phyloP scores from a whole-genome alignment of 2,329 filamentous ascomycete species.

The Clonostachys chloroleuca region DNA sequence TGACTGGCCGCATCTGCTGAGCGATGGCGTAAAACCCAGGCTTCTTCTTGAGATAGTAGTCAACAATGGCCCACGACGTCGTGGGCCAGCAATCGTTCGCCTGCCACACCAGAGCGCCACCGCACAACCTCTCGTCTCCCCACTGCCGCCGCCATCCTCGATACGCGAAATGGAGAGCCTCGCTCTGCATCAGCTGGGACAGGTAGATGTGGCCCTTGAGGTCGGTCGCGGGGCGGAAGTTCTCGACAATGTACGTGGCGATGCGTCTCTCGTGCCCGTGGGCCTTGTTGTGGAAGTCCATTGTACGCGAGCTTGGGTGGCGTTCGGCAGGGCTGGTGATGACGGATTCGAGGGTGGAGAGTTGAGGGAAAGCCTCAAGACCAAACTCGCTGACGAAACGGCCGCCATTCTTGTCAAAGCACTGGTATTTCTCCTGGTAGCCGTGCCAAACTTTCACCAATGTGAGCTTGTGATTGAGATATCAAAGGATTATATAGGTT shows the following conservation, averaged over 20 bases:
- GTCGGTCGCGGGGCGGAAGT: slow-evolving; percentile 45
- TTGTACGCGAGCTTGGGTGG: slow-evolving; percentile 62
- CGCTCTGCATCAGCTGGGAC: slow-evolving; percentile 42
- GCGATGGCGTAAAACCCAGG: slow-evolving; percentile 37
- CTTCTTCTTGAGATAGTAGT: slow-evolving; percentile 58
- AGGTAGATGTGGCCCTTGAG: slow-evolving; percentile 16
- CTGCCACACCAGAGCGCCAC: slow-evolving; percentile 59
- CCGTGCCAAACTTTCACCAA: slow-evolving; percentile 60
- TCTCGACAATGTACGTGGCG: slow-evolving; percentile 66
- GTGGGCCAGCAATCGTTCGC: slow-evolving; percentile 63
- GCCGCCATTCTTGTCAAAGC: slow-evolving; percentile 63
- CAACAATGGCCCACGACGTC: slow-evolving; percentile 56
- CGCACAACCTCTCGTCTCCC: slow-evolving; percentile 53
- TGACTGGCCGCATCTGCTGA: slow-evolving; percentile 50
- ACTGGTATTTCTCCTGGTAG: slow-evolving; percentile 74
- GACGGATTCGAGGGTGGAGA: slow-evolving; percentile 64
- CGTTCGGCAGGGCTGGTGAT: slow-evolving; percentile 51
- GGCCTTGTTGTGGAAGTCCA: slow-evolving; percentile 79
- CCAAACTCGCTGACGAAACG: slow-evolving; percentile 78
- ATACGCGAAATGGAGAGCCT: slow-evolving; percentile 39
- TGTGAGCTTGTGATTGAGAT: too few species aligned
- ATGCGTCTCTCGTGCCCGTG: slow-evolving; percentile 69
- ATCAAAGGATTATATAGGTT: too few species aligned
- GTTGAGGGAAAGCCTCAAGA: slow-evolving; percentile 57
- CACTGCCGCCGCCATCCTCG: slow-evolving; percentile 53